phyloP scores from a whole-genome alignment of 2,329 filamentous ascomycete species.

The Ophiostoma himal-ulmi region DNA sequence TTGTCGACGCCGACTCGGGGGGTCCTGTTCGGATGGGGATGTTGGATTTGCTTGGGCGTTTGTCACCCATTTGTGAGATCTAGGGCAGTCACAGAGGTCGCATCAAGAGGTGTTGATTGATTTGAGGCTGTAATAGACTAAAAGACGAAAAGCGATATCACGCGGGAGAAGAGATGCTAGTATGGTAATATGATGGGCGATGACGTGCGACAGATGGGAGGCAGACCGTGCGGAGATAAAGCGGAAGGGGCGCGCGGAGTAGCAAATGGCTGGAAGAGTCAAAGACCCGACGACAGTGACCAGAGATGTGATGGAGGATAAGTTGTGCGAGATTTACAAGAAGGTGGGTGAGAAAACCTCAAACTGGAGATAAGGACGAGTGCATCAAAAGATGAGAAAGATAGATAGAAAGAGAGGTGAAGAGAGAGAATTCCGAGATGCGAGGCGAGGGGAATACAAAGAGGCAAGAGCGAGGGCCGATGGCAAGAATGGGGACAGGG shows the following conservation, averaged over 20 bases:
- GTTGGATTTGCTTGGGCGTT: constrained; percentile 4
- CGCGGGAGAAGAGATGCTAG: background rate
- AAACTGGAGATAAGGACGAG: background rate
- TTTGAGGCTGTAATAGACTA: background rate
- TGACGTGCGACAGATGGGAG: constrained; percentile 6
- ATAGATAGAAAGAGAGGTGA: background rate
- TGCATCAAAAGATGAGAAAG: background rate
- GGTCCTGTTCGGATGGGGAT: constrained; percentile 8
- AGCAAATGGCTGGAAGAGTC: background rate
- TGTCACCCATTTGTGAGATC: background rate
- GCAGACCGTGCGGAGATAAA: background rate
- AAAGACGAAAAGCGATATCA: background rate
- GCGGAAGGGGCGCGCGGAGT: background rate
- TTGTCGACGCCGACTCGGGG: background rate
- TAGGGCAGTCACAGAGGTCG: background rate
- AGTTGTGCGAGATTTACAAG: too few relatives aligned
- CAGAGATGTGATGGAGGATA: background rate
- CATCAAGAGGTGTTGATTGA: background rate
- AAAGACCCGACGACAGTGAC: background rate
- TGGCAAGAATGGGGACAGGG: constrained; percentile 9
- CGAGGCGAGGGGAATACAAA: background rate
- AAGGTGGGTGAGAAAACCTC: background rate
- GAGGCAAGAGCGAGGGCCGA: constrained; percentile 3
- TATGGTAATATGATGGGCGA: background rate
- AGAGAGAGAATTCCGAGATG: background rate